Evolutionary conservation across 306 rosid genomes (phyloP), one percentile per base, ranked within the genome.

Genomic region (Inga laurina): DNA sequence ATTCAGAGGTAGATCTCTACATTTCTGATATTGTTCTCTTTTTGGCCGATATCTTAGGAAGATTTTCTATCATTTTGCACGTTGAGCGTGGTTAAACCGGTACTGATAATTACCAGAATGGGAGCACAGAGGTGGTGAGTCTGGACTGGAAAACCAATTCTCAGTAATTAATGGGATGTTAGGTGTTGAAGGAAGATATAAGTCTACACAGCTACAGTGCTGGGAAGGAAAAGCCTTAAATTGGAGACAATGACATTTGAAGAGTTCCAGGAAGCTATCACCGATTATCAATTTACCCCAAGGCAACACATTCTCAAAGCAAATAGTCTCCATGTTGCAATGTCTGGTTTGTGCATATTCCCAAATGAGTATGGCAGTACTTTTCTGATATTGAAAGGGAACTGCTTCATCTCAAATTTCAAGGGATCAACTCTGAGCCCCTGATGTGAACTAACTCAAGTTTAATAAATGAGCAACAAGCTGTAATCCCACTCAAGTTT

Each of bases 391-490:
- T 19, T 39, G 34, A 72, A 68, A n/a, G 46, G 19, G 62, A 66
- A 52, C 62, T 65, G 37, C 37, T 39, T 30, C 77, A 67, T 35
- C 49, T 39, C 46, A 82, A 48, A 4, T 27, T 82, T 51, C 77
- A 67, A 51, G 51, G 59, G 81, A 32, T n/a, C 2, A 44, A 45
- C 74, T 14, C 74, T 19, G 49, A 7, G 39, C 37, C 59, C 54
- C 37, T 44, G 64, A 71, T 44, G 4, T 21, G 75, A 84, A 49
- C 59, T 14, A 80, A 75, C 74, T 56, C 59, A n/a, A 52, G 75
- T 85, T 81, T 6, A 62, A 30, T 66, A 68, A 72, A 41, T 35
- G 35, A 24, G 49, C 64, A 52, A 11, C 62, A 34, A 76, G 45
- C 69, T 21, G 76, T 71, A 43, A 62, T 85, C 41, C 52, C 51